phyloP scores from a whole-genome alignment of 305 asterid species.

The Plantago rigida region DNA sequence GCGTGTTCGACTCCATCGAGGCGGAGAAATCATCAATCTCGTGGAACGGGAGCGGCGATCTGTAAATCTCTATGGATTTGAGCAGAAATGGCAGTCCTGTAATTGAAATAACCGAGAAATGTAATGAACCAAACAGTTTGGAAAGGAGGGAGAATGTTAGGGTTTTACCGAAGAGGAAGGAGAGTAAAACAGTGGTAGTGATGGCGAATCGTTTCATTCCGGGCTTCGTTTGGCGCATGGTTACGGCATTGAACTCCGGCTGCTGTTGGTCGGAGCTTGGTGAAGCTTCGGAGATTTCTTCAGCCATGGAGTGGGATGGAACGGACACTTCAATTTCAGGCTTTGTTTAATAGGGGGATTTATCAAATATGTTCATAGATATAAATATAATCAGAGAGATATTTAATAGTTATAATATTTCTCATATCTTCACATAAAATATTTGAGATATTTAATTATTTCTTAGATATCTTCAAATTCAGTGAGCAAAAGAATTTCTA shows the following conservation, averaged over 20 bases:
- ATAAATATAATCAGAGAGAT: too few relatives aligned
- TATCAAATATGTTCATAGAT: too few relatives aligned
- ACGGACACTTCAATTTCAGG: too few relatives aligned
- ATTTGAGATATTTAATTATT: too few relatives aligned
- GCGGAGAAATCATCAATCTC: conserved; percentile 64
- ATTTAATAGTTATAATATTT: too few relatives aligned
- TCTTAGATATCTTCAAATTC: too few relatives aligned
- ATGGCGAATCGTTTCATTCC: conserved; percentile 69
- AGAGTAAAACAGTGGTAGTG: conserved; percentile 55
- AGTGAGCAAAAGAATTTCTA: too few relatives aligned
- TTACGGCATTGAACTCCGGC: conserved; percentile 33
- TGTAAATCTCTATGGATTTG: conserved; percentile 73
- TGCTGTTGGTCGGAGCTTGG: conserved; percentile 14
- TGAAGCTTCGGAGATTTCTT: conserved; percentile 51
- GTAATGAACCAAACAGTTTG: neutral
- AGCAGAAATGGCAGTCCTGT: conserved; percentile 63
- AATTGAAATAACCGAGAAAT: conserved; percentile 8
- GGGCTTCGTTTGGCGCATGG: conserved; percentile 62
- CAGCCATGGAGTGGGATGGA: conserved; percentile 35
- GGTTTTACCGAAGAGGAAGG: conserved; percentile 55
- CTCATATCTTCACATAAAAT: too few relatives aligned
- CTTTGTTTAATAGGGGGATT: too few relatives aligned
- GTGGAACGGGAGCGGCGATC: conserved; percentile 80
- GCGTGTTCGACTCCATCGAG: conserved; percentile 45
- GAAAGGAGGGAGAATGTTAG: conserved; percentile 10